A percentile compares a stretch with the other conserved stretches of the same genome.
phyloP scores from a whole-genome alignment of 345 rosid genomes.

The Acer saccharum region DNA sequence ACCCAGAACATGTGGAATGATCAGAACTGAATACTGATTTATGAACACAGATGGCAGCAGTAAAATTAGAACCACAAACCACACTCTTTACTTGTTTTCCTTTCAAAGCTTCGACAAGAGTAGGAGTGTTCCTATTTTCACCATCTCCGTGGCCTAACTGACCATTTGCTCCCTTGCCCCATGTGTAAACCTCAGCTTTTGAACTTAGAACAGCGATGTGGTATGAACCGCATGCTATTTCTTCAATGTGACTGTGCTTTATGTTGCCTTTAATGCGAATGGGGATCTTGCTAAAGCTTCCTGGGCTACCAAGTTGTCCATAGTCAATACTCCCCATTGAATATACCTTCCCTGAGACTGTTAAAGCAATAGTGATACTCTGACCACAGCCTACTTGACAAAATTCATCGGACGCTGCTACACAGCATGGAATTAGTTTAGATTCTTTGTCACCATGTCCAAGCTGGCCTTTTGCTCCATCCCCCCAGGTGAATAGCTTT shows the following conservation, averaged over 20 bases:
- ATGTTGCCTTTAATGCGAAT: constrained; percentile 48
- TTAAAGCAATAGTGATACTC: constrained; percentile 55
- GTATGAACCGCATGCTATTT: constrained; percentile 59
- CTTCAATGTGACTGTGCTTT: constrained; percentile 47
- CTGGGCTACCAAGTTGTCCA: constrained; percentile 47
- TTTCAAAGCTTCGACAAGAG: constrained; percentile 58
- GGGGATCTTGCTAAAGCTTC: constrained; percentile 42
- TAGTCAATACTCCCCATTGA: constrained; percentile 55
- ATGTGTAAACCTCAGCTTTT: constrained; percentile 62
- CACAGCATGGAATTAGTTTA: constrained; percentile 50
- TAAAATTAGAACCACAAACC: constrained; percentile 56
- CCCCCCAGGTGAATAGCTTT: constrained; percentile 70
- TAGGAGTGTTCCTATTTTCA: constrained; percentile 42
- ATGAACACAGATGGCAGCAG: constrained; percentile 64
- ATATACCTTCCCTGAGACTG: constrained; percentile 51
- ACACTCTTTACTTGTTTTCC: constrained; percentile 60
- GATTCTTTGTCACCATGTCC: constrained; percentile 63
- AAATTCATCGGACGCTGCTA: constrained; percentile 45
- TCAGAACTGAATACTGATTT: constrained; percentile 49
- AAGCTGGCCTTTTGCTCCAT: constrained; percentile 62
- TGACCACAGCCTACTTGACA: constrained; percentile 68
- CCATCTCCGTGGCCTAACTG: constrained; percentile 64
- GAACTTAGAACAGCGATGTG: constrained; percentile 64
- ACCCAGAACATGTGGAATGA: constrained; percentile 52
- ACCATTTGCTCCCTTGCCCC: constrained; percentile 71